Conservation (phyloP, 1,139 yeast genomes). For the Geotrichum cucujoidarum region DNA sequence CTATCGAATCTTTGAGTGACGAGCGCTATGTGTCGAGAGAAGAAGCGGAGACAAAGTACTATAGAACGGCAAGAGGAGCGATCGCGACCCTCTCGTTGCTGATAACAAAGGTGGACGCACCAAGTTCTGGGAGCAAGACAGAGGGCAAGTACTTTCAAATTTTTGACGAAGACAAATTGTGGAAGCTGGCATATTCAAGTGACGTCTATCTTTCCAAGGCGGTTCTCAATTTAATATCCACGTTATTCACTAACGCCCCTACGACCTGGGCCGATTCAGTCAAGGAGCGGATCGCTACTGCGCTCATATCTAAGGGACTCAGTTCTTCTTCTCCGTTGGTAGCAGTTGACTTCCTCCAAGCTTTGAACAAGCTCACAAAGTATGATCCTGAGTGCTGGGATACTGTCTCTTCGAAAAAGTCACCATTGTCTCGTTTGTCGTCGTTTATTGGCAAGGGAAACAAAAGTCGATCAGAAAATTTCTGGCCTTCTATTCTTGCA, state of each 20-base stretch:
- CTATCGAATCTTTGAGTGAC: constrained; percentile 64
- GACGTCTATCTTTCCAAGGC: constrained; percentile 9
- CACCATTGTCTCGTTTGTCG: constrained; percentile 20
- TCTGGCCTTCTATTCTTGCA: constrained; percentile 31
- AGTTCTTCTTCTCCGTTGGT: constrained; percentile 29
- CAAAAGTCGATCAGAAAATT: constrained; percentile 28
- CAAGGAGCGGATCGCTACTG: constrained; percentile 7
- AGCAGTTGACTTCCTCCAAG: constrained; percentile 30
- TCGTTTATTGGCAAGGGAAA: constrained; percentile 24
- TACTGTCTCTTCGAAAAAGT: constrained; percentile 22
- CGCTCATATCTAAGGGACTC: constrained; percentile 30
- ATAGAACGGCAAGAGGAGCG: constrained; percentile 52
- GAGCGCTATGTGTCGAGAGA: constrained; percentile 63
- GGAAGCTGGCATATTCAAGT: constrained; percentile 39
- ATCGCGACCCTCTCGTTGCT: constrained; percentile 48
- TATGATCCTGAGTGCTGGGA: constrained; percentile 31
- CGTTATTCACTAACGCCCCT: constrained; percentile 7
- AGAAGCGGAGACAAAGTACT: constrained; percentile 64
- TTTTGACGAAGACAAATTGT: constrained; percentile 41
- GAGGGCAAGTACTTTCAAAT: constrained; percentile 34
- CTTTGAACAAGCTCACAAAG: constrained; percentile 29
- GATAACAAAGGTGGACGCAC: constrained; percentile 27
- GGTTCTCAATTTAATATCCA: constrained; percentile 9
- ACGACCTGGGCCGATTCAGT: constrained; percentile 7
- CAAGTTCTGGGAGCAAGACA: constrained; percentile 14